Percentiles rank a stretch among this genome's conserved stretches.
Conservation (phyloP, 306 rosid genomes). For the Quercus engelmannii region DNA sequence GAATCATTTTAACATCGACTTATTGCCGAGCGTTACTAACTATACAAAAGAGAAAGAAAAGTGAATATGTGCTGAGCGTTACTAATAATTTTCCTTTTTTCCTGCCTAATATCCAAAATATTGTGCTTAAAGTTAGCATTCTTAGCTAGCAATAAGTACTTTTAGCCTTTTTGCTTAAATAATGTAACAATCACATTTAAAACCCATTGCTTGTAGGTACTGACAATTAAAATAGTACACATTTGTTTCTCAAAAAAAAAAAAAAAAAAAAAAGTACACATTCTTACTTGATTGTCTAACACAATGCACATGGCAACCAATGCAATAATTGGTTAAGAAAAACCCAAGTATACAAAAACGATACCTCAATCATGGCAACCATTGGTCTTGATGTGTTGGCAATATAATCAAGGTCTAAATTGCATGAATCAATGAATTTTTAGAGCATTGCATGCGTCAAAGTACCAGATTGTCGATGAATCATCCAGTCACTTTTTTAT, state of each 20-base stretch:
- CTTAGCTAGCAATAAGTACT: constrained; percentile 11
- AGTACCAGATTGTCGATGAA: constrained; percentile 13
- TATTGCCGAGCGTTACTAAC: neutral
- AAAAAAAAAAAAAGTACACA: neutral
- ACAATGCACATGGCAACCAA: constrained; percentile 44
- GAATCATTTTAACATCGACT: neutral
- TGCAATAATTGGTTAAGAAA: constrained; percentile 10
- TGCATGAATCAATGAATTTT: constrained; percentile 22
- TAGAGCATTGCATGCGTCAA: constrained; percentile 35
- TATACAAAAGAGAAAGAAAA: constrained; percentile 13
- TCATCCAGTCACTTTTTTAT: neutral
- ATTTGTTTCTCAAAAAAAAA: neutral
- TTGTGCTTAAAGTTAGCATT: constrained; percentile 21
- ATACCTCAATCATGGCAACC: constrained; percentile 34
- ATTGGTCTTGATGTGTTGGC: constrained; percentile 18
- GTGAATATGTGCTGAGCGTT: neutral
- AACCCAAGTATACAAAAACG: constrained; percentile 23
- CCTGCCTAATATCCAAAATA: constrained; percentile 22
- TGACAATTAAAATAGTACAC: constrained; percentile 12
- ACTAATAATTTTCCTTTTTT: constrained; percentile 10
- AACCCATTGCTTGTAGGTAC: constrained; percentile 20
- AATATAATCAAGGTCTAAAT: constrained; percentile 1
- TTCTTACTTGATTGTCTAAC: constrained; percentile 12
- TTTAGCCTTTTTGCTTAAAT: constrained; percentile 25
- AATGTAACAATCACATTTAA: constrained; percentile 3